These are phyloP conservation scores for Penstemon eatonii DNA, from an alignment of 257 asterid species.

Conservation along the genomic window DNA sequence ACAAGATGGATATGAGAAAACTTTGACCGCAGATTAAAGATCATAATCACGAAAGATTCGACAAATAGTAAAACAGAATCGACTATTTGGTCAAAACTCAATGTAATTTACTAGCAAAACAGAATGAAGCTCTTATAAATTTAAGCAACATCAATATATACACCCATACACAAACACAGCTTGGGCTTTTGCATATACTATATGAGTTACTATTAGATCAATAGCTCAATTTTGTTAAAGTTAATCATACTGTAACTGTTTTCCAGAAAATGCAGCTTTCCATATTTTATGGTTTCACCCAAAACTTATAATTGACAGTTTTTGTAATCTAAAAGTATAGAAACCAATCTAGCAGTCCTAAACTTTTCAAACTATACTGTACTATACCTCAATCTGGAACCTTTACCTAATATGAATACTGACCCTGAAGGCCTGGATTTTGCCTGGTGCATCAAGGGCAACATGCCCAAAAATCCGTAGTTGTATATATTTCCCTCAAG, in stretches of 20 bases:
- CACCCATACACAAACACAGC: background rate
- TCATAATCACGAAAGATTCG: background rate
- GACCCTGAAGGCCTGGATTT: too few relatives aligned
- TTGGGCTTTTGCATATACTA: too few relatives aligned
- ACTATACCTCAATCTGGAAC: too few relatives aligned
- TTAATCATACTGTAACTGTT: background rate
- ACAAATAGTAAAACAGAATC: background rate
- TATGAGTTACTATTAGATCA: background rate
- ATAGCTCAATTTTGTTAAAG: background rate
- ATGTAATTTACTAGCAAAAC: background rate
- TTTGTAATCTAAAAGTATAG: too few relatives aligned
- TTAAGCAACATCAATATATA: background rate
- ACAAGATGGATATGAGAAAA: constrained; percentile 15
- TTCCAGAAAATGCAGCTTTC: background rate
- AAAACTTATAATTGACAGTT: background rate
- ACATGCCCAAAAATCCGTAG: too few relatives aligned
- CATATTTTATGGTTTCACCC: background rate
- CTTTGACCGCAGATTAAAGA: constrained; percentile 10
- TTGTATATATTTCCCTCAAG: too few relatives aligned
- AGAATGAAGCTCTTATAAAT: background rate
- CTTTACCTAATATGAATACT: background rate
- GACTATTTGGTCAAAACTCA: too few relatives aligned
- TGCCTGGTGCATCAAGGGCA: too few relatives aligned
- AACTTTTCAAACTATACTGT: background rate
- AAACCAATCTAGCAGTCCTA: too few relatives aligned